These are phyloP conservation scores for Helicostylum pulchrum DNA, from an alignment of 192 early-diverging fungal genomes.

Conservation along the genomic window DNA sequence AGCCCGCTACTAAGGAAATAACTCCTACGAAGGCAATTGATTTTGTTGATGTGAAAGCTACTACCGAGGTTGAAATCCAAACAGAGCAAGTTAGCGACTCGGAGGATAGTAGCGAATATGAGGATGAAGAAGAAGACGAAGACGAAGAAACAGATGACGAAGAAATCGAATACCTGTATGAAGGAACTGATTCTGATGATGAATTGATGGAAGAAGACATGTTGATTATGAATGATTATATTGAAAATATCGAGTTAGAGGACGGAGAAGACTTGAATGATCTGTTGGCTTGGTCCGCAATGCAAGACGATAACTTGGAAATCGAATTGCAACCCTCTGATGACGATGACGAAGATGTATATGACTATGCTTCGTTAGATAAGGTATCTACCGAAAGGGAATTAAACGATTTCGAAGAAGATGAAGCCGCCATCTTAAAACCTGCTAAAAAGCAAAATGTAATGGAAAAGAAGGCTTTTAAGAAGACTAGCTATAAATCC, in stretches of 20 bases:
- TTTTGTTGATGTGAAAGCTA: too few relatives aligned
- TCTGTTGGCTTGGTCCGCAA: conserved; percentile 7
- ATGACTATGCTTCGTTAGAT: neutral
- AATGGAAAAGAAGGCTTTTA: too few relatives aligned
- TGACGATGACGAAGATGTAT: neutral
- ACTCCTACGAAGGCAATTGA: too few relatives aligned
- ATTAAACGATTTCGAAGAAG: conserved; percentile 7
- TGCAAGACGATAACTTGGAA: conserved; percentile 10
- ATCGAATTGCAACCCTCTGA: neutral
- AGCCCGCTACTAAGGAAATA: too few relatives aligned
- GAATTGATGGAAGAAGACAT: conserved; percentile 15
- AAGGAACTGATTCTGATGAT: conserved; percentile 13
- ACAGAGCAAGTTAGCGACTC: too few relatives aligned
- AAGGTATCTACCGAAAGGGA: neutral
- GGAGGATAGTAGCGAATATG: neutral
- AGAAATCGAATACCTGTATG: neutral
- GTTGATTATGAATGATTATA: conserved; percentile 26
- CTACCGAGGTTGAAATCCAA: too few relatives aligned
- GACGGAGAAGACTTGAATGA: conserved; percentile 19
- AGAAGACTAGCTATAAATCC: too few relatives aligned
- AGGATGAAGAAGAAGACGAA: neutral
- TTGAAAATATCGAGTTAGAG: conserved; percentile 20
- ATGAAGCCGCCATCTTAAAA: conserved; percentile 4
- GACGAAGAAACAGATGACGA: neutral
- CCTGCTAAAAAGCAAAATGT: too few relatives aligned